A percentile compares a stretch with the other conserved stretches of the same genome.
Evolutionary conservation across 148 eudicot species (phyloP).

Genomic region (Spergularia marina): DNA sequence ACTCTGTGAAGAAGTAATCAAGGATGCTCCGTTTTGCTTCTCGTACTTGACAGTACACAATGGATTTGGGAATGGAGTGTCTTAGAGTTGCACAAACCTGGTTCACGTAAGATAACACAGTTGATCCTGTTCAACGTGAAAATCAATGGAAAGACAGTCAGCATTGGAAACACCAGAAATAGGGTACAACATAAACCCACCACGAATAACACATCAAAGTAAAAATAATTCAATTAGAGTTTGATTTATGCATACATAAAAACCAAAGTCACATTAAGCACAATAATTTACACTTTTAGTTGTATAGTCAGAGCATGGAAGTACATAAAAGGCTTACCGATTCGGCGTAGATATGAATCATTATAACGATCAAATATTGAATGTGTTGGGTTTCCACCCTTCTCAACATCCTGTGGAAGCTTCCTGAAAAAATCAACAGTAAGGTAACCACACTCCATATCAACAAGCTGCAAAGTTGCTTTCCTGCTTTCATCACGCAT

Average conservation of each 20-base stretch:
- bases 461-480: slow-evolving; percentile 88
- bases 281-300: neutral
- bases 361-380: slow-evolving; percentile 94
- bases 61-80: slow-evolving; percentile 88
- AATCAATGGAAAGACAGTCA: neutral
- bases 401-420: slow-evolving; percentile 99
- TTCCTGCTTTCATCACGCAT: slow-evolving; percentile 90
- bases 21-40: slow-evolving; percentile 96
- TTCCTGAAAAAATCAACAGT: slow-evolving; percentile 94
- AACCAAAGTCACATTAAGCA: too few species aligned
- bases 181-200: neutral
- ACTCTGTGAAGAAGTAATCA: slow-evolving; percentile 83
- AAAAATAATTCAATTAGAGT: too few species aligned
- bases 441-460: slow-evolving; percentile 88
- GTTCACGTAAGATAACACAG: slow-evolving; percentile 80
- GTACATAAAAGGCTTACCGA: slow-evolving; percentile 50
- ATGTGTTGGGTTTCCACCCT: slow-evolving; percentile 99
- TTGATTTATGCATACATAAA: too few species aligned
- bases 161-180: neutral
- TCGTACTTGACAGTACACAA: slow-evolving; percentile 97
- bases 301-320: neutral
- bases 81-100: slow-evolving; percentile 83
- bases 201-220: neutral
- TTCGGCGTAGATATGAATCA: slow-evolving; percentile 84
- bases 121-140: slow-evolving; percentile 51